These are phyloP conservation scores for Phoma sp. DNA, from an alignment of 2,329 filamentous ascomycete genomes.

Conservation along the genomic window DNA sequence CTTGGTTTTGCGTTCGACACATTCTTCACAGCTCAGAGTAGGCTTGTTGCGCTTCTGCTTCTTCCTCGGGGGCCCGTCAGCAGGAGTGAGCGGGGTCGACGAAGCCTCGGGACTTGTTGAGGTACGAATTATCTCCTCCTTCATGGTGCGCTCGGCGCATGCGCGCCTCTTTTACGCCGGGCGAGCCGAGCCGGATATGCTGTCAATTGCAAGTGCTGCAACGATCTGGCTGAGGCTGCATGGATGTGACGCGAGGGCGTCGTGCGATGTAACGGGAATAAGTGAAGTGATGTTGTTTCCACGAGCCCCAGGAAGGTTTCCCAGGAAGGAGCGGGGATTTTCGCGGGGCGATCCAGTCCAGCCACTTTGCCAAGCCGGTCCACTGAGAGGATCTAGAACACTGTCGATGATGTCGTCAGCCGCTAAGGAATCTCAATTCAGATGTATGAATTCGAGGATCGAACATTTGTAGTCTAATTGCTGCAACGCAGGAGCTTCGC, in stretches of 20 bases:
- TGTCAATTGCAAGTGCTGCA: background rate
- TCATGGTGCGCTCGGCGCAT: constrained; percentile 18
- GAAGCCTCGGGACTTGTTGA: constrained; percentile 30
- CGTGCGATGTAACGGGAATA: constrained; percentile 37
- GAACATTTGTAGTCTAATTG: background rate
- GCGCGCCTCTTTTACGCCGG: constrained; percentile 2
- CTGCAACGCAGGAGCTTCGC: background rate
- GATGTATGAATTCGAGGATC: background rate
- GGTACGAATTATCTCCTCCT: constrained; percentile 20
- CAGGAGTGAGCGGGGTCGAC: constrained; percentile 19
- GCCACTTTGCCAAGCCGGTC: constrained; percentile 23
- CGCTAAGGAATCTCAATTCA: background rate
- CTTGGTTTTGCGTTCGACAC: constrained; percentile 83
- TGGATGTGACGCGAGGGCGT: constrained; percentile 28
- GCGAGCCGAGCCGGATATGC: constrained; percentile 4
- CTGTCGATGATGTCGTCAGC: background rate
- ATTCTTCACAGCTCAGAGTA: constrained; percentile 78
- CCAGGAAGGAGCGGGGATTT: constrained; percentile 20
- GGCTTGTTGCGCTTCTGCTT: constrained; percentile 87
- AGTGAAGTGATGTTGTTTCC: constrained; percentile 30
- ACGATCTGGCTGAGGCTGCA: constrained; percentile 22
- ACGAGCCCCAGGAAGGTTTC: constrained; percentile 22
- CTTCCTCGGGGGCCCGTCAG: constrained; percentile 58
- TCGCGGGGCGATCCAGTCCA: constrained; percentile 23
- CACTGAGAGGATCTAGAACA: constrained; percentile 6